Conservation (phyloP, 1,139 yeast genomes). For the Taiozyma sp. region DNA sequence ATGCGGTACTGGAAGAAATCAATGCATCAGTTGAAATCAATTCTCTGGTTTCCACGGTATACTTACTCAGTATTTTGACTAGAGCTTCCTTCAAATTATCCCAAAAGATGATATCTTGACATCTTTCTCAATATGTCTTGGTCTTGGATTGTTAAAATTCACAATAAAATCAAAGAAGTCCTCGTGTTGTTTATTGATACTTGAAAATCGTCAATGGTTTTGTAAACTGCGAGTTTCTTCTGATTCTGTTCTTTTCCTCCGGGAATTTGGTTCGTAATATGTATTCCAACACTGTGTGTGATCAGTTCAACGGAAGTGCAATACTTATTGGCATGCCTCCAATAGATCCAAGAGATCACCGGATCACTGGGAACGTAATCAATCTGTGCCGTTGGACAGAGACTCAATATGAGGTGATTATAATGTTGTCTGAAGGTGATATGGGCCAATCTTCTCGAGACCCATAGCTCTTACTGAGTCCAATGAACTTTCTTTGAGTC, state of each 20-base stretch:
- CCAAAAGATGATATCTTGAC: slow-evolving; percentile 63
- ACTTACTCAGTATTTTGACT: slow-evolving; percentile 57
- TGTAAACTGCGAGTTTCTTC: slow-evolving; percentile 62
- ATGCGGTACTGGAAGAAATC: background rate
- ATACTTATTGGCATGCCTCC: slow-evolving; percentile 42
- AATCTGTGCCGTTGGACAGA: slow-evolving; percentile 17
- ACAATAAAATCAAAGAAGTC: slow-evolving; percentile 54
- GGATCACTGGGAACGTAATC: slow-evolving; percentile 21
- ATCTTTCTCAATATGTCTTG: slow-evolving; percentile 68
- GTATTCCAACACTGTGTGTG: slow-evolving; percentile 44
- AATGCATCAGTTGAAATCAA: background rate
- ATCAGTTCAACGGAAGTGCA: slow-evolving; percentile 66
- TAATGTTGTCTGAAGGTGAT: slow-evolving; percentile 27
- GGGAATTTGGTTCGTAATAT: slow-evolving; percentile 48
- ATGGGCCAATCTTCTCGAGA: slow-evolving; percentile 34
- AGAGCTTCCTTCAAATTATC: slow-evolving; percentile 47
- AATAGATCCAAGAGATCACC: slow-evolving; percentile 53
- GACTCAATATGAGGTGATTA: slow-evolving; percentile 16
- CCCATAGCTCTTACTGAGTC: slow-evolving; percentile 29
- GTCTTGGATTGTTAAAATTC: slow-evolving; percentile 62
- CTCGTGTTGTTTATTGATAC: slow-evolving; percentile 32
- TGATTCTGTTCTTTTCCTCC: slow-evolving; percentile 65
- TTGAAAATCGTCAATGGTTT: slow-evolving; percentile 51
- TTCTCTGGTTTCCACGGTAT: slow-evolving; percentile 25
- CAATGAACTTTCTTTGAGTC: slow-evolving; percentile 31